Base-by-base conservation (phyloP, 2,329 filamentous ascomycete genomes). In the Mariannaea sp. region DNA sequence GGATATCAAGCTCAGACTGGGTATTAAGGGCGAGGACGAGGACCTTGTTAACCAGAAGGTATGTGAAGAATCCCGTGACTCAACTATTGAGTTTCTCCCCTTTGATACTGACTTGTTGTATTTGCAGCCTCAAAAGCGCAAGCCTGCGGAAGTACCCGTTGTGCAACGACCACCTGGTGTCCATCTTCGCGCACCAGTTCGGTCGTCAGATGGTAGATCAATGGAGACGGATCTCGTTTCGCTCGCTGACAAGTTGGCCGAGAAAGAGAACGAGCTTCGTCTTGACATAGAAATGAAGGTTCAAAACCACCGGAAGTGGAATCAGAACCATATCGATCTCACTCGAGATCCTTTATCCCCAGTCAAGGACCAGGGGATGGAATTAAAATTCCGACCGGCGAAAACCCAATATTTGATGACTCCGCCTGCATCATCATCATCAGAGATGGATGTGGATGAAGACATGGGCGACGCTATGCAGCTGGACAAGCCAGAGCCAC, bases 41-140 rank as follows among this genome's bases (percentile, higher is more conserved):
- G 92, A 97, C 70, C 82, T 96, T 67, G 87, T 96, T 76, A 95
- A 96, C 75, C 90, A 94, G 72, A 96, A 94, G 84, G 90, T 93
- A 79, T 72, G 82, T 70, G 56, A 51, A 19, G n/a, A n/a, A n/a
- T n/a, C 13, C 32, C 61, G 73, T 69, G 70, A 43, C 64, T 29
- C 65, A 66, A 26, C 71, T 4, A 75, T 57, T 19, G 38, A 29
- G 33, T 32, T 5, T 16, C n/a, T 42, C 33, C 41, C 58, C 27
- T 55, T 60, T 64, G 53, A 60, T 65, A 65, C 70, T 76, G 61
- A 77, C 74, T 72, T 16, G n/a, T n/a, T n/a, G 58, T 72, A 56
- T 56, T 57, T 55, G 55, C 71, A 85, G 78, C 84, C 89, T 62
- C 88, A 88, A 67, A 92, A 90, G 74, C 85, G 86, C 68, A 88